Conservation (phyloP, 2,329 filamentous ascomycete species). For the Sporothrix mexicana region DNA sequence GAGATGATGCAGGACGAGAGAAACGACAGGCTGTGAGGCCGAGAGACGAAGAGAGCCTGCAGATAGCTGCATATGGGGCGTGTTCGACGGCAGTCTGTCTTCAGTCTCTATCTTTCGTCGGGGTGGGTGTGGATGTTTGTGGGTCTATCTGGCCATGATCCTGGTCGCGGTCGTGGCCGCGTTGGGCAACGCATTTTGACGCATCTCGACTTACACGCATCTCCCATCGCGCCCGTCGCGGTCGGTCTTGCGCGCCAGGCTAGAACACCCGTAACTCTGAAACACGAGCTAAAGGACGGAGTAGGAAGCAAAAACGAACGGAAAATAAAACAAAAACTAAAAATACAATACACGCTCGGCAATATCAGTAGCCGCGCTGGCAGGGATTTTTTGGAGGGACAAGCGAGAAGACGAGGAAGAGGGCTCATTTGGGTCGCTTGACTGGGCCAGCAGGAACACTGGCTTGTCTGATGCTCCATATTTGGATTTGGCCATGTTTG, state of each 20-base stretch:
- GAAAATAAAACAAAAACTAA: neutral
- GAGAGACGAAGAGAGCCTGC: constrained; percentile 13
- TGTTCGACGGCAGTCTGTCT: neutral
- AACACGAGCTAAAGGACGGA: constrained; percentile 28
- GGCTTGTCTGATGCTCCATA: neutral
- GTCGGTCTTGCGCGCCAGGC: constrained; percentile 15
- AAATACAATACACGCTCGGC: constrained; percentile 28
- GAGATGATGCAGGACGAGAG: constrained; percentile 24
- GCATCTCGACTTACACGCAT: too few relatives aligned
- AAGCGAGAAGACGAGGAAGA: neutral
- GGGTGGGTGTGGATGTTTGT: neutral
- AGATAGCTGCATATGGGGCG: neutral
- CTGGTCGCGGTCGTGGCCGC: constrained; percentile 32
- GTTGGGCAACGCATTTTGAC: constrained; percentile 27
- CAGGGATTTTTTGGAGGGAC: neutral
- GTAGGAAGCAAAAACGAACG: neutral
- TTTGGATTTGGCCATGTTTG: neutral
- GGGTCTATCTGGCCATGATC: constrained; percentile 26
- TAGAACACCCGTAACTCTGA: constrained; percentile 29
- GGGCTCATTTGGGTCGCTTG: constrained; percentile 30
- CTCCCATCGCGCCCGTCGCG: constrained; percentile 1
- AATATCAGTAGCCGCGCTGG: constrained; percentile 28
- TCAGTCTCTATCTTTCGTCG: too few relatives aligned
- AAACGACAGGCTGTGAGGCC: constrained; percentile 36
- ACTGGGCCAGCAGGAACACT: neutral